Percentiles rank a stretch among this genome's conserved stretches.
These are phyloP conservation scores for Nigrograna mackinnonii DNA, from an alignment of 2,329 filamentous ascomycete genomes.

Conservation along the genomic window DNA sequence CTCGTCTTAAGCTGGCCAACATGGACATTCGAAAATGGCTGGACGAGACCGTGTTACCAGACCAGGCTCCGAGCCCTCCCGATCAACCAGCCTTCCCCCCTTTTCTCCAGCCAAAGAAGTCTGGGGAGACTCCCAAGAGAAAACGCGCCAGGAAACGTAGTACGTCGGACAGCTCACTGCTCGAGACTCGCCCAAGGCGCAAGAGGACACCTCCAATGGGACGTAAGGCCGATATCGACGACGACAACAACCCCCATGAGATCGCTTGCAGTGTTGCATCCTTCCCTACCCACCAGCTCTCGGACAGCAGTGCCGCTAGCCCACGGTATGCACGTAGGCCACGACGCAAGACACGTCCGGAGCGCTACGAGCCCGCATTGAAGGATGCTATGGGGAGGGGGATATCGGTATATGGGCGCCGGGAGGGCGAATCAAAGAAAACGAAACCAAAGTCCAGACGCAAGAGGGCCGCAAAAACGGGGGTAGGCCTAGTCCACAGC, in stretches of 20 bases:
- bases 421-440: slow-evolving; percentile 32
- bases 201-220: slow-evolving; percentile 9
- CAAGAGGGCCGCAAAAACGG: slow-evolving; percentile 39
- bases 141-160: slow-evolving; percentile 35
- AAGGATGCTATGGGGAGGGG: slow-evolving; percentile 28
- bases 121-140: slow-evolving; percentile 15
- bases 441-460: slow-evolving; percentile 39
- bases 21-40: slow-evolving; percentile 54
- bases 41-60: slow-evolving; percentile 42
- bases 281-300: slow-evolving; percentile 14
- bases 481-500: slow-evolving; percentile 42
- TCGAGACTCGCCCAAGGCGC: slow-evolving; percentile 21
- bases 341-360: slow-evolving; percentile 51
- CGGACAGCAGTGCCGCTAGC: slow-evolving; percentile 19
- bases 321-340: slow-evolving; percentile 46
- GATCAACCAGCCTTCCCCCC: slow-evolving; percentile 20
- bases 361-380: slow-evolving; percentile 47
- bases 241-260: slow-evolving; percentile 8
- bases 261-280: slow-evolving; percentile 17
- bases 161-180: slow-evolving; percentile 45
- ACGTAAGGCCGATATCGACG: slow-evolving; percentile 9
- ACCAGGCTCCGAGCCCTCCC: slow-evolving; percentile 26
- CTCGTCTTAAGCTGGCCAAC: slow-evolving; percentile 5
- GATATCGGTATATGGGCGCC: slow-evolving; percentile 16
- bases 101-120: slow-evolving; percentile 21